A percentile compares a stretch with the other conserved stretches of the same genome.
Evolutionary conservation across 148 eudicot genomes (phyloP).

Genomic region (Rhododendron simsii): DNA sequence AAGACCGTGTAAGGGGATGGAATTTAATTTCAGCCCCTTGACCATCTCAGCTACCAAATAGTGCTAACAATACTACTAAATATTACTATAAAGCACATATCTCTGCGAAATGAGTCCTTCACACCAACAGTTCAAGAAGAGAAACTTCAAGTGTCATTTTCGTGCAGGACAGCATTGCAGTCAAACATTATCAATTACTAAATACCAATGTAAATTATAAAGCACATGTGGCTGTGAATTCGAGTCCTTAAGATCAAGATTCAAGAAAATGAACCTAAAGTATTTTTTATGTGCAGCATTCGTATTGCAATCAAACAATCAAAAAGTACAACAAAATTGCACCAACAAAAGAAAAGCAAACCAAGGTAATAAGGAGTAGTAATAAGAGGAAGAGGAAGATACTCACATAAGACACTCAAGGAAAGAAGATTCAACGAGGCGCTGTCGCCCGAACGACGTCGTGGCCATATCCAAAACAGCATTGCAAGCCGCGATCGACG

Average conservation of each 20-base stretch:
- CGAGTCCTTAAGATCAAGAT: neutral
- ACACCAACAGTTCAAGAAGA: neutral
- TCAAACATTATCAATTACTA: neutral
- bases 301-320: neutral
- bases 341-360: neutral
- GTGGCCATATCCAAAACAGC: constrained; percentile 18
- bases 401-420: constrained; percentile 16
- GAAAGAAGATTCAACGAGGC: constrained; percentile 10
- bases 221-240: neutral
- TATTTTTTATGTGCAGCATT: neutral
- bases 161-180: neutral
- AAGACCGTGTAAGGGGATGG: neutral
- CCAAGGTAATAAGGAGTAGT: neutral
- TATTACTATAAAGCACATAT: neutral
- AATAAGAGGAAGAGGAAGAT: neutral
- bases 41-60: neutral
- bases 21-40: neutral
- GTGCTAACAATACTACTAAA: neutral
- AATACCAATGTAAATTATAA: neutral
- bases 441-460: constrained; percentile 12
- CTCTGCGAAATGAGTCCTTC: neutral
- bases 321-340: neutral
- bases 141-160: neutral
- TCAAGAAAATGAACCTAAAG: neutral
- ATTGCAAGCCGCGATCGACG: constrained; percentile 12